Percentiles rank a stretch among this genome's conserved stretches.
phyloP scores from a whole-genome alignment of 805 yeast species.

The Komagataella ulmi region DNA sequence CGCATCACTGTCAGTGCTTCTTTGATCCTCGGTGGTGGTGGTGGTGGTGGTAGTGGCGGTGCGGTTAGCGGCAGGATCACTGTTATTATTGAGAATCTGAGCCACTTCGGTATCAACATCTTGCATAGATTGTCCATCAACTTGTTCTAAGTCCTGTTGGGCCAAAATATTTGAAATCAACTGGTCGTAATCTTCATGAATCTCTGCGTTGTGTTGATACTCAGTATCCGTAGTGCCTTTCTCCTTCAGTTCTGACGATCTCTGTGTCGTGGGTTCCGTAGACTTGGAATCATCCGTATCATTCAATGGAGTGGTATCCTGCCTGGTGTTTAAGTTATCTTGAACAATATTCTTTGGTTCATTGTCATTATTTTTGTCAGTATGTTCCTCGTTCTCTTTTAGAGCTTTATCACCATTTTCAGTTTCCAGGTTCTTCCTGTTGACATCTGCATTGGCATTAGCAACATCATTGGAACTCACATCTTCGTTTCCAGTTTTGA shows the following conservation, averaged over 20 bases:
- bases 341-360: not conserved
- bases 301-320: not conserved
- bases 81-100: not conserved
- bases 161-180: not conserved
- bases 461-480: not conserved
- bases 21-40: not conserved
- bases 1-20: not conserved
- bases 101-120: not conserved
- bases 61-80: not conserved
- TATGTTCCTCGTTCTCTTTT: not conserved
- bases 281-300: not conserved
- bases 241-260: not conserved
- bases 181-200: not conserved
- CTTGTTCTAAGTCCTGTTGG: not conserved
- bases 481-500: not conserved
- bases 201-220: not conserved
- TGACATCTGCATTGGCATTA: not conserved
- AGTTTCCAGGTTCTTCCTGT: not conserved
- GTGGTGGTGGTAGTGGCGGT: not conserved
- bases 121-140: not conserved
- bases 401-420: not conserved
- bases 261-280: not conserved
- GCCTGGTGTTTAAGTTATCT: not conserved
- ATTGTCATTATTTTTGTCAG: not conserved
- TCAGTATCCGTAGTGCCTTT: not conserved